Conservation (phyloP, 306 rosid species). For the Ziziphus jujuba region DNA sequence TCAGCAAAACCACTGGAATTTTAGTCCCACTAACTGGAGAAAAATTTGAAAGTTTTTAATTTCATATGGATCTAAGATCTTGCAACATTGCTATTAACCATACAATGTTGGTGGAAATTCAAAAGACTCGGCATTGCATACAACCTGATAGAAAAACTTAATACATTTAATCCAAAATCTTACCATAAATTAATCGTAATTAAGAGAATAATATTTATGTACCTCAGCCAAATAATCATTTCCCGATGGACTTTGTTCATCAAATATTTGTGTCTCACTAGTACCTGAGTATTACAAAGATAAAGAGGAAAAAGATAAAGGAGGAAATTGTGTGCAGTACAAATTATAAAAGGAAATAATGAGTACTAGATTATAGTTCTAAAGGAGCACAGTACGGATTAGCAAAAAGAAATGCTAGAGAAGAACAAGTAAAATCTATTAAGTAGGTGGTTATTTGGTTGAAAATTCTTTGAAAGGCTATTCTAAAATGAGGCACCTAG, state of each 20-base stretch:
- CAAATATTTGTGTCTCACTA: slow-evolving; percentile 73
- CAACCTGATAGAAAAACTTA: neutral
- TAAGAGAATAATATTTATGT: slow-evolving; percentile 22
- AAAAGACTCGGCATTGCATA: too few relatives aligned
- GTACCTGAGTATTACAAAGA: slow-evolving; percentile 51
- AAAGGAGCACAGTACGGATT: neutral
- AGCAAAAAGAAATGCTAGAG: neutral
- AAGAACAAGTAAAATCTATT: too few relatives aligned
- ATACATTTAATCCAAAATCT: neutral
- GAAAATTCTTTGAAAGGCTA: too few relatives aligned
- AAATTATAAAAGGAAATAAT: neutral
- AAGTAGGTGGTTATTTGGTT: too few relatives aligned
- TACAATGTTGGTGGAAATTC: too few relatives aligned
- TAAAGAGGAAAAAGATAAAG: neutral
- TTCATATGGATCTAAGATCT: too few relatives aligned
- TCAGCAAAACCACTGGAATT: too few relatives aligned
- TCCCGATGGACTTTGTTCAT: slow-evolving; percentile 88
- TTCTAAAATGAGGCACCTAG: neutral
- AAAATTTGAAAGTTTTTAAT: too few relatives aligned
- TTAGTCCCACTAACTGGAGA: too few relatives aligned
- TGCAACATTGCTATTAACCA: too few relatives aligned
- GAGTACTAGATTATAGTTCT: neutral
- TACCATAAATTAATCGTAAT: neutral
- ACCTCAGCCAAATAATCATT: slow-evolving; percentile 96
- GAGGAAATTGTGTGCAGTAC: slow-evolving; percentile 4